These are phyloP conservation scores for Lentithecium fluviatile DNA, from an alignment of 495 filamentous ascomycete species.

Conservation along the genomic window DNA sequence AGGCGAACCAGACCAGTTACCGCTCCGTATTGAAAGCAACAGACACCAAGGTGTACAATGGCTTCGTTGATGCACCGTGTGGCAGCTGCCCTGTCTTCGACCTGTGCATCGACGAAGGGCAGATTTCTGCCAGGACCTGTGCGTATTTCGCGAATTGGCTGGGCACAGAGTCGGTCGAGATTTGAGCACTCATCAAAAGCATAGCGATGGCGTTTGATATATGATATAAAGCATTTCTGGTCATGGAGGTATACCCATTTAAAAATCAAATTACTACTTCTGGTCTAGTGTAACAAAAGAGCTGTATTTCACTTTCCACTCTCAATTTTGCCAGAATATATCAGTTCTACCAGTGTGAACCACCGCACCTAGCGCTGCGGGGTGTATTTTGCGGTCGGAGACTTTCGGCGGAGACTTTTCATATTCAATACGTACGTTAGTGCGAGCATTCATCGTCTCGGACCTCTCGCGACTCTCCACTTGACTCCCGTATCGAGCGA, in stretches of 20 bases:
- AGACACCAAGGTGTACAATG: slow-evolving; percentile 48
- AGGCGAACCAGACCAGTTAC: slow-evolving; percentile 34
- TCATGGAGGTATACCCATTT: not conserved
- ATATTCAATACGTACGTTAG: too few relatives aligned
- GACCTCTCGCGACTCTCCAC: too few relatives aligned
- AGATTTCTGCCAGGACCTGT: slow-evolving; percentile 84
- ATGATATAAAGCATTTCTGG: not conserved
- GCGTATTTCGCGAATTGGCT: slow-evolving; percentile 89
- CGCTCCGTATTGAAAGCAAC: slow-evolving; percentile 2
- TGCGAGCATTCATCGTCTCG: too few relatives aligned
- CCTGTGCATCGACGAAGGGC: slow-evolving; percentile 82
- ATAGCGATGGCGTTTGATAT: not conserved
- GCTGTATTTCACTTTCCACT: too few relatives aligned
- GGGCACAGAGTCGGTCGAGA: slow-evolving; percentile 8
- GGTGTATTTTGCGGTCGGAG: too few relatives aligned
- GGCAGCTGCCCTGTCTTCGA: slow-evolving; percentile 92
- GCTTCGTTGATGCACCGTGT: slow-evolving; percentile 85
- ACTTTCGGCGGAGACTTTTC: too few relatives aligned
- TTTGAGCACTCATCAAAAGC: not conserved
- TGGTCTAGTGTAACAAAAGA: too few relatives aligned
- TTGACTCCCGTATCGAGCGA: too few relatives aligned
- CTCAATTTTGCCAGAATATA: too few relatives aligned
- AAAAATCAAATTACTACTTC: too few relatives aligned
- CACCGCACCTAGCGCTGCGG: too few relatives aligned
- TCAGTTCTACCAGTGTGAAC: too few relatives aligned